phyloP scores from a whole-genome alignment of 164 flowering plant genomes.

The Vitis cinerea region DNA sequence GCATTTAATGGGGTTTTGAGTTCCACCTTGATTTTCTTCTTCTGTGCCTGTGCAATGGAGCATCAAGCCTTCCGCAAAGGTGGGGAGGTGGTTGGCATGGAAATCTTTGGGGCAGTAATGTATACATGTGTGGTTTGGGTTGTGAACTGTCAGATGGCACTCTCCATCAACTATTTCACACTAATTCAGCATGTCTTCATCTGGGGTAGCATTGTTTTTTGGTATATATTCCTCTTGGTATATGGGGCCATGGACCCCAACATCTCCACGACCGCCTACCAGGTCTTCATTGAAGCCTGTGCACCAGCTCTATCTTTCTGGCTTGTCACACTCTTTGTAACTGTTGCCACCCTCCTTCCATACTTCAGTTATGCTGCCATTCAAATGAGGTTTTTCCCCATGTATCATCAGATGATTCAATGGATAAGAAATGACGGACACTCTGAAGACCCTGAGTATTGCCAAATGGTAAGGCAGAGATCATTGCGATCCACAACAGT shows the following conservation, averaged over 20 bases:
- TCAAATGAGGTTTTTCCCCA: slow-evolving; percentile 48
- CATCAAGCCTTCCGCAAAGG: slow-evolving; percentile 42
- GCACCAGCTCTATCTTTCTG: slow-evolving; percentile 49
- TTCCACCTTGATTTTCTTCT: slow-evolving; percentile 42
- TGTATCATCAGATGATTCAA: slow-evolving; percentile 47
- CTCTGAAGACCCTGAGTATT: slow-evolving; percentile 49
- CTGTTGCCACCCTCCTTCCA: slow-evolving; percentile 36
- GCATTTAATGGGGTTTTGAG: slow-evolving; percentile 38
- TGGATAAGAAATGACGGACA: slow-evolving; percentile 41
- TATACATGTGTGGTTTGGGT: slow-evolving; percentile 58
- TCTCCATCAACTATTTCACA: slow-evolving; percentile 49
- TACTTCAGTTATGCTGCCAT: slow-evolving; percentile 39
- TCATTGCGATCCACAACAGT: slow-evolving; percentile 43
- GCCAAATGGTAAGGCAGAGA: slow-evolving; percentile 40
- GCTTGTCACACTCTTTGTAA: slow-evolving; percentile 41
- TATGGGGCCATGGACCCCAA: slow-evolving; percentile 47
- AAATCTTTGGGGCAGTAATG: slow-evolving; percentile 46
- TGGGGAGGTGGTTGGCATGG: slow-evolving; percentile 48
- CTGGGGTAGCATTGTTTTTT: slow-evolving; percentile 46
- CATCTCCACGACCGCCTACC: slow-evolving; percentile 50
- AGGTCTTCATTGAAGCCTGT: slow-evolving; percentile 53
- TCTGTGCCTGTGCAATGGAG: slow-evolving; percentile 33
- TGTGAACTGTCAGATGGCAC: slow-evolving; percentile 58
- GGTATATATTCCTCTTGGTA: slow-evolving; percentile 51
- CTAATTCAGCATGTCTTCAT: slow-evolving; percentile 51